Evolutionary conservation across 768 basidiomycete genomes (phyloP), one percentile per base, ranked within the genome.

Genomic region (Russula lepida): DNA sequence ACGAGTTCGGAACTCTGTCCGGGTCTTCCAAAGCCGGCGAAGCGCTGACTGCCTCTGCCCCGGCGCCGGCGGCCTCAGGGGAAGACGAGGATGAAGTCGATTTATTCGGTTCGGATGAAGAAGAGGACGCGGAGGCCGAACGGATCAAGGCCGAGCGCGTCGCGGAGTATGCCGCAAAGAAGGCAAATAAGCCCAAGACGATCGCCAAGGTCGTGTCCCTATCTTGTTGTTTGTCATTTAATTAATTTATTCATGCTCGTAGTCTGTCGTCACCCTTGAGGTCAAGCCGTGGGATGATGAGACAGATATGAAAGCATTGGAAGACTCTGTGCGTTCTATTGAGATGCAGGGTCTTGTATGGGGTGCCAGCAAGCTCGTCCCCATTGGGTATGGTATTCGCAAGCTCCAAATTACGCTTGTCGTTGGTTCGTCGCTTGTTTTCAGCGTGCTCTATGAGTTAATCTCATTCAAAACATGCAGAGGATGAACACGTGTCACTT

Each of bases 281-380:
- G 94, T 99, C 64, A 99, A 99, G 77, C 95, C 95, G 43, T 97
- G 94, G 95, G 95, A 98, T 73, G 95, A 98, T 71, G 94, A 97
- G 79, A 99, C 97, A 54, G 92, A 98, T 75, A 95, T 99, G 95
- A 81, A 71, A 47, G 89, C 78, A 54, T 79, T 98, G 68, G 95
- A 98, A 75, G 74, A 78, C 17, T 70, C 81, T 44, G 95, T 98
- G 57, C 85, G 97, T 62, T 85, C 91, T 23, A 85, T 98, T 69
- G 82, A 90, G 74, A 77, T 83, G 77, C 86, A 89, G 43, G 97
- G 97, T 71, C 88, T 99, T 60, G 82, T 98, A 52, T 99, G 97
- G 97, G 95, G 97, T 74, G 82, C 84, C 44, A 90, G 88, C 76
- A 95, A 92, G 76, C 80, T 98, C 55, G 93, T 98, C 54, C 78